Evolutionary conservation across 2,329 filamentous ascomycete genomes (phyloP), one percentile per base, ranked within the genome.

Genomic region (Claviceps capensis): DNA sequence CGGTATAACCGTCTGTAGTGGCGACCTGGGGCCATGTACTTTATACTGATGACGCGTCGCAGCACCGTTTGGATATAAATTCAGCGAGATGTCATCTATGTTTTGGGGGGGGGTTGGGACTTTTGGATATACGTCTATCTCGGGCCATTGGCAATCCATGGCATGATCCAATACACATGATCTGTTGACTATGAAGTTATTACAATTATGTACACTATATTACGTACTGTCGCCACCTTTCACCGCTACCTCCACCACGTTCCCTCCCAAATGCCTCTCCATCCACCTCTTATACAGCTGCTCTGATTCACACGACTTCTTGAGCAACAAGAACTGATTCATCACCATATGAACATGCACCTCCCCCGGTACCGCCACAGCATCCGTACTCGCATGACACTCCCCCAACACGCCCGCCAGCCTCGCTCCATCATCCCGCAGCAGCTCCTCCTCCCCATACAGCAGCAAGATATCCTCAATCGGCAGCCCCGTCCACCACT

Each of bases 1-100:
- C 61, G 67, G 9, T 38, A 22, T 6, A 23, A 47, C 16, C 46
- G 46, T 11, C 46, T 38, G 19, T 30, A 46, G 43, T 11, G 19
- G n/a, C 40, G 7, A 11, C 40, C 3, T 42, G n/a, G n/a, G 40
- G 7, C 17, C 9, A 34, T 34, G 9, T 11, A 34, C 3, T 11
- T 11, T 11, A 34, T 34, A 11, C 30, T 34, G 30, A 34, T 34
- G 9, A 11, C 30, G 30, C 30, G 30, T 34, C 30, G 30, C 30
- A 34, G 30, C 30, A 34, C 30, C 30, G 30, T 34, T 11, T 34
- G 1, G 30, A 4, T 34, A 34, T 34, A 34, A 34, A 34, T 11
- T 9, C 30, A 11, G 30, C 9, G 30, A 34, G 9, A 34, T 9
- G 11, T 11, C 9, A 11, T 34, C 30, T 4, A 11, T 34, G 30